Conservation (phyloP, 31 red algal genomes). For the Odonthalia washingtoniensis region DNA sequence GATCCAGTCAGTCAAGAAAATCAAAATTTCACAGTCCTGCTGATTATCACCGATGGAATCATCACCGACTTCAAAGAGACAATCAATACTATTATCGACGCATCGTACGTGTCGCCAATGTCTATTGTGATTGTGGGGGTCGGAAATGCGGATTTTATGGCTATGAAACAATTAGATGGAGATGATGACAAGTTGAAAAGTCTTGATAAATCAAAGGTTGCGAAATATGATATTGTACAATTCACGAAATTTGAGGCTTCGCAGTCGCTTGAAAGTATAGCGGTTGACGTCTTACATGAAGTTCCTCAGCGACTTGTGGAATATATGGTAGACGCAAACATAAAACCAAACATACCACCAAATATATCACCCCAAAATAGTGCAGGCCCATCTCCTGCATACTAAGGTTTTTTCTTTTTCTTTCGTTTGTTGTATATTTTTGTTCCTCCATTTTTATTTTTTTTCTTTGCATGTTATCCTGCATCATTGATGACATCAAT, state of each 20-base stretch:
- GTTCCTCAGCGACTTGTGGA: constrained; percentile 72
- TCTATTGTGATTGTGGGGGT: constrained; percentile 92
- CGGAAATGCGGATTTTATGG: constrained; percentile 72
- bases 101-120: constrained; percentile 64
- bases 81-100: constrained; percentile 72
- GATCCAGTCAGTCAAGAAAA: constrained; percentile 38
- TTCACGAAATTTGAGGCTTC: constrained; percentile 49
- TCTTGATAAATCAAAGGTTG: constrained; percentile 40
- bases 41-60: constrained; percentile 89
- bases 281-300: constrained; percentile 69
- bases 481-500: too few species aligned
- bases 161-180: constrained; percentile 79
- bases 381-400: too few species aligned
- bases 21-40: constrained; percentile 73
- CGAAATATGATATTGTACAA: constrained; percentile 82
- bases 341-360: constrained; percentile 31
- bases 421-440: too few species aligned
- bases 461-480: too few species aligned
- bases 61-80: constrained; percentile 75
- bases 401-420: too few species aligned
- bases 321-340: constrained; percentile 69
- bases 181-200: constrained; percentile 56
- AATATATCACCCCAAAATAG: too few species aligned
- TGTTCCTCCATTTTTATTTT: too few species aligned
- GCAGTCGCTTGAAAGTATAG: constrained; percentile 41